Base-by-base conservation (phyloP, 2,329 filamentous ascomycete genomes). In the Beauveria sp. region DNA sequence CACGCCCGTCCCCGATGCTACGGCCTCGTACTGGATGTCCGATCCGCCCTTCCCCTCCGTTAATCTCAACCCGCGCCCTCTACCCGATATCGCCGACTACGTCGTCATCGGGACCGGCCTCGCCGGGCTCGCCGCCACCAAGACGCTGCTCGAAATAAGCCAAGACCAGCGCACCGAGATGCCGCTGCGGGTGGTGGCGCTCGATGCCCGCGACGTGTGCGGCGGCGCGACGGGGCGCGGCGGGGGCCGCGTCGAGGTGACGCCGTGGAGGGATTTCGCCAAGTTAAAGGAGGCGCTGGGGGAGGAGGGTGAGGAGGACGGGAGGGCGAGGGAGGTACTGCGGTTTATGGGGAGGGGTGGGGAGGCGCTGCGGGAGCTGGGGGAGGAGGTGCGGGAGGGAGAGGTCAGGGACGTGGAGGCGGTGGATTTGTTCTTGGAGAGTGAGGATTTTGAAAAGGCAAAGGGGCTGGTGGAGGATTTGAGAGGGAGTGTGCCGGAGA, bases 41-140 rank as follows among this genome's bases (percentile, higher is more conserved):
- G 65, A 76, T 52, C 74, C 78, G 55, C 76, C 78, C 0, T 76
- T 74, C 66, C 75, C 77, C 4, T 70, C 74, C 22, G 71, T 81
- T 12, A 71, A 74, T 54, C 64, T 75, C 53, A 66, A 70, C 2
- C 70, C 70, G 38, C 63, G 68, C 2, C 62, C 63, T 2, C 66
- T 81, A 8, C 77, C 78, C 0, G 50, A 66, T 1, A 67, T 71
- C 7, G 76, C 75, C 6, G 81, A 84, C 61, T 69, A 82, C 2
- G 76, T 80, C 20, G 75, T 84, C 46, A 78, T 84, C 64, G 81
- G 82, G 24, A 83, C 80, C 42, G 83, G 82, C 1, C 83, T 85
- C 62, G 79, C 81, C 1, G 80, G 75, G 10, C 75, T 74, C 5
- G 66, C 70, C 1, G 65, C 70, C 1, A 67, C 66, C 1, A 72